phyloP scores from a whole-genome alignment of 2,329 filamentous ascomycete genomes.

The Curvularia lunata region DNA sequence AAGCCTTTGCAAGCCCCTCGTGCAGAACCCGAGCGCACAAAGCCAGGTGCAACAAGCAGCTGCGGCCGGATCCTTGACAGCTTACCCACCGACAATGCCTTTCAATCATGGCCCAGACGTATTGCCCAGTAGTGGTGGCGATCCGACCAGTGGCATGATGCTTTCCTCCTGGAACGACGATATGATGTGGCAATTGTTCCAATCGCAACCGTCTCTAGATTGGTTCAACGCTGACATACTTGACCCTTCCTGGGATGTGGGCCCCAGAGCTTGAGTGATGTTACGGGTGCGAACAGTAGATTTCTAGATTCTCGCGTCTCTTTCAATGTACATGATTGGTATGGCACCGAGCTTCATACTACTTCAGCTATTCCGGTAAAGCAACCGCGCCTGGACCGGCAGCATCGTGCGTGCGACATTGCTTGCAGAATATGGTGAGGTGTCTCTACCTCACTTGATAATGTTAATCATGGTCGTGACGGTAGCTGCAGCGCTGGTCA shows the following conservation, averaged over 20 bases:
- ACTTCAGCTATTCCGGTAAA: neutral
- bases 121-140: conserved; percentile 2
- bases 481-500: neutral
- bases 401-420: neutral
- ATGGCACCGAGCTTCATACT: neutral
- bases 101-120: conserved; percentile 4
- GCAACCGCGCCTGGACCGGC: neutral
- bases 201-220: conserved; percentile 42
- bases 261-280: conserved; percentile 18
- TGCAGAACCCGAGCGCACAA: conserved; percentile 11
- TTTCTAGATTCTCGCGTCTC: neutral
- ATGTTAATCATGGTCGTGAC: neutral
- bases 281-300: neutral
- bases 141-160: conserved; percentile 13
- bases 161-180: conserved; percentile 40
- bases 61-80: neutral
- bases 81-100: neutral
- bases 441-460: neutral
- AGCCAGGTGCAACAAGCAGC: neutral
- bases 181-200: conserved; percentile 46
- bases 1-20: conserved; percentile 39
- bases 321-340: neutral
- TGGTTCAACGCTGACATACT: conserved; percentile 46
- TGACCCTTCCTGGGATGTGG: conserved; percentile 34
- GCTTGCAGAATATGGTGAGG: neutral